phyloP scores from a whole-genome alignment of 2,329 filamentous ascomycete species.

The Beauveria sp. region DNA sequence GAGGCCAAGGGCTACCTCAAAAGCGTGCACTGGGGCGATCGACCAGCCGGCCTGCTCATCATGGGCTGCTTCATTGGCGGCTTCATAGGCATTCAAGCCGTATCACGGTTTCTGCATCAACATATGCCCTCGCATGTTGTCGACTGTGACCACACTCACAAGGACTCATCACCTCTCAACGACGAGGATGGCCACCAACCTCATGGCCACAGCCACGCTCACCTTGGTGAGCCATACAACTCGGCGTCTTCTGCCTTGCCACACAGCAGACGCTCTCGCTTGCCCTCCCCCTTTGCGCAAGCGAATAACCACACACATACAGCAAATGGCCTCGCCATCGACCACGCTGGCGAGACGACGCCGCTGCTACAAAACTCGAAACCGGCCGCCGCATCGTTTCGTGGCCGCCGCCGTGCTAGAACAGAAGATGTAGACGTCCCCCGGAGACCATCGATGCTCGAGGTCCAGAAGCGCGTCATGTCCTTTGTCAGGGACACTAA shows the following conservation, averaged over 20 bases:
- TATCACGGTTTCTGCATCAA: slow-evolving; percentile 65
- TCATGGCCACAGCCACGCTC: not conserved
- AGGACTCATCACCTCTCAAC: slow-evolving; percentile 37
- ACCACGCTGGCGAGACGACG: slow-evolving; percentile 35
- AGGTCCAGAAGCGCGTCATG: slow-evolving; percentile 49
- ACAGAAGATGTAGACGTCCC: slow-evolving; percentile 22
- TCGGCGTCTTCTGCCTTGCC: not conserved
- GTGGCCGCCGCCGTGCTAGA: slow-evolving; percentile 17
- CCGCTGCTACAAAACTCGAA: slow-evolving; percentile 35
- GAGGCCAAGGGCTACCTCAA: slow-evolving; percentile 73
- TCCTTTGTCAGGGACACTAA: slow-evolving; percentile 62
- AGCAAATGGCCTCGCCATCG: slow-evolving; percentile 16
- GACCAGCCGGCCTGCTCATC: slow-evolving; percentile 59
- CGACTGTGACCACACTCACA: slow-evolving; percentile 69
- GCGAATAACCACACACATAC: slow-evolving; percentile 15
- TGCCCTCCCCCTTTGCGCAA: slow-evolving; percentile 18
- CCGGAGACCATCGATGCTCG: slow-evolving; percentile 45
- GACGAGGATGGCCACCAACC: slow-evolving; percentile 3
- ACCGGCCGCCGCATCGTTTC: slow-evolving; percentile 17
- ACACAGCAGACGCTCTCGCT: slow-evolving; percentile 21
- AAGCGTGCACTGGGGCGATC: slow-evolving; percentile 58
- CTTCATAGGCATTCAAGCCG: slow-evolving; percentile 65
- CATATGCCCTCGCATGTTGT: slow-evolving; percentile 73
- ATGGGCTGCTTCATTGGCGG: slow-evolving; percentile 64
- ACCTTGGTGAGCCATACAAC: not conserved